Base-by-base conservation (phyloP, 1,284 basidiomycete genomes). In the Microbotryomycetes sp. region DNA sequence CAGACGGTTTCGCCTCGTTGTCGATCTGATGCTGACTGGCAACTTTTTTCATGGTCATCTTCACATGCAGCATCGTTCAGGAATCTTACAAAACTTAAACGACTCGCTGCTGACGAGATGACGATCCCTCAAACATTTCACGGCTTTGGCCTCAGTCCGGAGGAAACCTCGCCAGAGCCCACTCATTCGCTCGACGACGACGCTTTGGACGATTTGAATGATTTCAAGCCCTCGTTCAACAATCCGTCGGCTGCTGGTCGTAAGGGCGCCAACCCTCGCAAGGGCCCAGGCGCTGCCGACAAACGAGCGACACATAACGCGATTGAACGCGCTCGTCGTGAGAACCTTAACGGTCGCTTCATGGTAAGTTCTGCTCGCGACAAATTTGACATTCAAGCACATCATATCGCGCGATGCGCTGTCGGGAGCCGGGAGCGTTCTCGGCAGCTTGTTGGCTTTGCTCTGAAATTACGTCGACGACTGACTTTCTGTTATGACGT, bases 291-390 rank as follows among this genome's bases (percentile, higher is more conserved):
- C 19, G 62, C 91, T 49, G 92, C 92, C 64, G 92, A 94, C 76
- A 87, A 91, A 75, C 81, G 92, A 53, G 89, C 90, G 6, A 91
- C 88, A 45, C 92, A 96, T 79, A 97, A 97, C 74, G 92, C 92
- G 31, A 89, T 94, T 62, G 92, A 96, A 79, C 82, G 92, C 61
- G 87, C 88, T 72, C 83, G 92, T 56, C 81, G 92, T 62, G 92
- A 96, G 79, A 92, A 88, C 32, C 80, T 96, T 64, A 96, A 96
- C 76, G 82, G 86, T 56, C 83, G 91, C 65, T 96, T 96, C 80
- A 79, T 92, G 71, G 87, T 86, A 72, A 71, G 84, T 80, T 19
- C 5, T 29, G 9, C 15, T 42, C 53, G 22, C 62, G 52, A 25
- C 58, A 48, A 56, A 46, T 56, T 55, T 49, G 48, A 58, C 54